phyloP scores from a whole-genome alignment of 352 stramenopile genomes.

The Phytophthora pseudosyringae region DNA sequence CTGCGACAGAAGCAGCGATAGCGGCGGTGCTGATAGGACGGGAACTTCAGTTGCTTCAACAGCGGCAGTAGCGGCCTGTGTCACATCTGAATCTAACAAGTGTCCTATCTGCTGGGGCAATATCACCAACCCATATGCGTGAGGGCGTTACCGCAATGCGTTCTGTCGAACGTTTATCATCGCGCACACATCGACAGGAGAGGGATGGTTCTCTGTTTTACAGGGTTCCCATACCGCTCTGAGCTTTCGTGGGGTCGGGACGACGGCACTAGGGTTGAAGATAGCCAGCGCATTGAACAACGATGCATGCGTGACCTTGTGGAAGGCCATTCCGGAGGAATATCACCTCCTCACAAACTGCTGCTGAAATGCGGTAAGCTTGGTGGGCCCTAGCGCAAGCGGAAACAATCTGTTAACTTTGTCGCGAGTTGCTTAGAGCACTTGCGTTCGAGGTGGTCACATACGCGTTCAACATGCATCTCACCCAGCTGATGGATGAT shows the following conservation, averaged over 20 bases:
- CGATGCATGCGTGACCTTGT: constrained; percentile 1
- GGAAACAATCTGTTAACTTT: constrained; percentile 3
- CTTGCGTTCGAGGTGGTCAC: constrained; percentile 9
- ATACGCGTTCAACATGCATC: constrained; percentile 12
- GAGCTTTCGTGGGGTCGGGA: background rate
- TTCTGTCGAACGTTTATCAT: background rate
- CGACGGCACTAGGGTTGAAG: background rate
- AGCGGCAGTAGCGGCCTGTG: background rate
- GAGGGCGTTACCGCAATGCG: background rate
- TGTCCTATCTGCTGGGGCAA: background rate
- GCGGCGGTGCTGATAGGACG: too few relatives aligned
- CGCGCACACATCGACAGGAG: background rate
- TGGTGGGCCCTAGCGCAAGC: background rate
- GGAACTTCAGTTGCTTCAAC: background rate
- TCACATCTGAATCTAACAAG: background rate
- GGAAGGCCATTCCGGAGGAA: constrained; percentile 10
- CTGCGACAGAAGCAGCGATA: background rate
- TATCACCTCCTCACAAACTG: constrained; percentile 18
- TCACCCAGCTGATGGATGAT: constrained; percentile 12
- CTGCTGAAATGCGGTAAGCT: constrained; percentile 1
- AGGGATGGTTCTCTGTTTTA: background rate
- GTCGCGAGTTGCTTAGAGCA: constrained; percentile 8
- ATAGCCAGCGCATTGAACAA: background rate
- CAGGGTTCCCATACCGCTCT: background rate
- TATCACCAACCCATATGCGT: background rate